Evolutionary conservation across 768 basidiomycete species (phyloP), one percentile per base, ranked within the genome.

Genomic region (Neoboletus brunneissimus): DNA sequence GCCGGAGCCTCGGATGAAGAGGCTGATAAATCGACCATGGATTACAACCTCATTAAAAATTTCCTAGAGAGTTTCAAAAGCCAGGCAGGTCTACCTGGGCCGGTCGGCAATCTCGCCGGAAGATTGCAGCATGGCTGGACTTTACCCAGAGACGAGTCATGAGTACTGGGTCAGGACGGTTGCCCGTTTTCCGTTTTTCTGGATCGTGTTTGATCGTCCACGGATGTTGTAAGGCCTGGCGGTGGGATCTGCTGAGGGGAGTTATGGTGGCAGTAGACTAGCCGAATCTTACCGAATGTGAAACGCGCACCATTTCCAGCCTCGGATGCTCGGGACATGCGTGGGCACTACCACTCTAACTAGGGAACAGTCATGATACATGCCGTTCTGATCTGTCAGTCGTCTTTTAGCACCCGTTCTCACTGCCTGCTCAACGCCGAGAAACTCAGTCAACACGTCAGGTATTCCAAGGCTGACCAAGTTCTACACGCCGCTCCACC

Each of bases 21-120:
- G 29, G 77, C 74, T 3, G 75, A 75, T 12, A 76, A 72, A 25
- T 68, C 63, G n/a, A 72, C 78, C 37, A 78, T 83, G 66, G 93
- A 99, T 70, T 97, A 95, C 72, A 86, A 86, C 63, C 75, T 98
- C 65, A 96, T 98, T 77, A 96, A 93, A 74, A 96, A 97, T 71
- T 94, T 99, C 72, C 73, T 98, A 71, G 94, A 97, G 76, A 96
- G 94, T 72, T 98, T 92, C 78, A 93, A 91, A 69, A 87, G 87
- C 59, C 97, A 99, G 67, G 89, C 70, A 9, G 97, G 97, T 23
- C 72, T 91, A 48, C 84, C 91, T 25, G 97, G 97, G 1, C 97
- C 95, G 23, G 95, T 97, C 15, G 81, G 95, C 51, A 97, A 87
- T 67, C 75, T 99, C 44, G 90, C 87, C 41, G 92, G 97, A 40